These are phyloP conservation scores for Leccinum angustisporum DNA, from an alignment of 1,284 basidiomycete species.

Conservation along the genomic window DNA sequence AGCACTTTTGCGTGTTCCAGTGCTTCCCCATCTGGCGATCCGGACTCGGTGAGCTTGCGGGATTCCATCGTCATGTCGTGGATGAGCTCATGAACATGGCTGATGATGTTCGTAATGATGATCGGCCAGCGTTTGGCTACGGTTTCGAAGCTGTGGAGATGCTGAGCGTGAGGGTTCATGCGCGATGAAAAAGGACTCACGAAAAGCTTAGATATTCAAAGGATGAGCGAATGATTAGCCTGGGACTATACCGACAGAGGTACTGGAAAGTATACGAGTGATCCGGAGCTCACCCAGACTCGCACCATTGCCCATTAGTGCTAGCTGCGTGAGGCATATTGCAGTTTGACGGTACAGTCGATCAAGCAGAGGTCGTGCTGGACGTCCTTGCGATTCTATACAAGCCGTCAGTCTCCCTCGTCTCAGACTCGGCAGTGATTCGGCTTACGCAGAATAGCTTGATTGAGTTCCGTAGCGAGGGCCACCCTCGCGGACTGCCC, in stretches of 20 bases:
- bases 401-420: slow-evolving; percentile 9
- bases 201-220: slow-evolving; percentile 40
- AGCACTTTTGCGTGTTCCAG: slow-evolving; percentile 13
- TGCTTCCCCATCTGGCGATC: slow-evolving; percentile 11
- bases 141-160: slow-evolving; percentile 55
- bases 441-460: slow-evolving; percentile 73
- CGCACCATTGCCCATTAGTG: slow-evolving; percentile 63
- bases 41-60: slow-evolving; percentile 5
- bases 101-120: slow-evolving; percentile 81
- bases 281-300: slow-evolving; percentile 44
- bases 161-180: not conserved
- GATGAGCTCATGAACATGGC: slow-evolving; percentile 62
- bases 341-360: slow-evolving; percentile 71
- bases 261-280: not conserved
- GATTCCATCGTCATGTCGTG: slow-evolving; percentile 46
- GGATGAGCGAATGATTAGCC: slow-evolving; percentile 1
- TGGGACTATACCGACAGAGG: not conserved
- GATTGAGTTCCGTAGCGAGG: slow-evolving; percentile 76
- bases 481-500: slow-evolving; percentile 62
- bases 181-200: slow-evolving; percentile 36
- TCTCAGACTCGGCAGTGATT: slow-evolving; percentile 1
- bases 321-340: slow-evolving; percentile 66
- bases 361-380: slow-evolving; percentile 69
- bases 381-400: slow-evolving; percentile 74
- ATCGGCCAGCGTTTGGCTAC: slow-evolving; percentile 81